A percentile compares a stretch with the other conserved stretches of the same genome.
Evolutionary conservation across 2,329 filamentous ascomycete genomes (phyloP).

Genomic region (Fusarium secorum): DNA sequence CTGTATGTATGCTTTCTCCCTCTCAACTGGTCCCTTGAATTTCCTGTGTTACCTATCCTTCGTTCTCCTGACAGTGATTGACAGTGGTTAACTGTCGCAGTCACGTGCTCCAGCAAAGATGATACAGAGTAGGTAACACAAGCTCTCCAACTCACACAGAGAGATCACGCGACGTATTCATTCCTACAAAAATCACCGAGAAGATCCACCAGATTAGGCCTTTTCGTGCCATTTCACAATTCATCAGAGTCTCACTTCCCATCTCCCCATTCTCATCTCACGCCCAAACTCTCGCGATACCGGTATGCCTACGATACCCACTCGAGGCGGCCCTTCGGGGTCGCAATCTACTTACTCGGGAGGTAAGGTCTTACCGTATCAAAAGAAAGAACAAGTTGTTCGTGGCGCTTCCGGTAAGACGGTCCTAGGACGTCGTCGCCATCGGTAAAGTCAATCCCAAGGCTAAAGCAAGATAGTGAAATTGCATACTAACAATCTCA

Average conservation of each 20-base stretch:
- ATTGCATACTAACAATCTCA: not conserved
- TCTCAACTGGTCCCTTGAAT: not conserved
- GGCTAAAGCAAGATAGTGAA: not conserved
- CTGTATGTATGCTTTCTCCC: not conserved
- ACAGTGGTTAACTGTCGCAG: not conserved
- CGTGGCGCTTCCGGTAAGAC: slow-evolving; percentile 24
- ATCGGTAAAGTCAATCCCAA: slow-evolving; percentile 32
- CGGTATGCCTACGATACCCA: not conserved
- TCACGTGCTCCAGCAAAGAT: slow-evolving; percentile 11
- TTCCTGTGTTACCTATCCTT: not conserved
- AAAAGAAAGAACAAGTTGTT: not conserved
- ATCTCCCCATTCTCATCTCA: not conserved
- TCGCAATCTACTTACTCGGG: slow-evolving; percentile 1
- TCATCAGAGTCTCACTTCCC: no score
- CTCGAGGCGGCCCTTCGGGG: slow-evolving; percentile 44
- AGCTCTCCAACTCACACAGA: not conserved
- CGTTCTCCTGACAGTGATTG: not conserved
- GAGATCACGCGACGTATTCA: not conserved
- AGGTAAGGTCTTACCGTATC: not conserved
- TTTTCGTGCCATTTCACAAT: not conserved
- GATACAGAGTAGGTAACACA: not conserved
- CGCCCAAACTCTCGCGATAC: not conserved
- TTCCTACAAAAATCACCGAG: not conserved
- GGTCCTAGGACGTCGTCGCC: slow-evolving; percentile 37
- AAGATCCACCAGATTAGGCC: not conserved